Base-by-base conservation (phyloP, 202 grass and related monocot species). In the Carex arenaria region DNA sequence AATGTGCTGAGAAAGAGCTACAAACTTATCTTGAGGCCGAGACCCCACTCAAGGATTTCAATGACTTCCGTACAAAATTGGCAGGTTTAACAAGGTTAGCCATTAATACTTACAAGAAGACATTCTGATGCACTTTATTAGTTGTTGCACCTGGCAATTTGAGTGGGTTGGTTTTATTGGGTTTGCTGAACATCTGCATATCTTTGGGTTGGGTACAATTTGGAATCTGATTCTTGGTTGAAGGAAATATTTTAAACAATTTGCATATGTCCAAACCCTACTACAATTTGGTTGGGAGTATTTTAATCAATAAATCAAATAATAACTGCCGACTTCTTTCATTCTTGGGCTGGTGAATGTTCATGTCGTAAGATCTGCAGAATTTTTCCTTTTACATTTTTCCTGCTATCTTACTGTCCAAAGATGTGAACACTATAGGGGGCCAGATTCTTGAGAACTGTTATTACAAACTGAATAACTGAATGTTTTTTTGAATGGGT, bases 1-100 rank as follows among this genome's bases (percentile, higher is more conserved):
- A 98, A 77, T 98, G 96, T 71, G 96, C 91, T 67, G 96, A 98
- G 86, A 98, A 98, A 89, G 96, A 98, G 83, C 91, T 98, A 61
- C 96, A 98, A 89, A 61, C 84, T 68, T 92, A 95, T 85, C 96
- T 98, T 82, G 96, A 98, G 7, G 93, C 93, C 79, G 93, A 98
- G 67, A 86, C 79, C 77, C 91, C 96, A 67, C 85, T 89, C 8
- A 95, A 95, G 84, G 93, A 98, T 79, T 98, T 98, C 67, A 95
- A 92, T 65, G 96, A 98, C 43, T 98, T 98, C 61, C 96, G 96
- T 89, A 98, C 93, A 82, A 98, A 98, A 80, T 84, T 98, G 77
- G 93, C 96, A 80, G 96, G 96, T 67, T 81, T 98, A 80, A 98
- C 96, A 69, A 98, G 96, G 96, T 98, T 81, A 59, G 73, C 13